Conservation (phyloP, 192 early-diverging fungal species). For the Coemansia sp. region DNA sequence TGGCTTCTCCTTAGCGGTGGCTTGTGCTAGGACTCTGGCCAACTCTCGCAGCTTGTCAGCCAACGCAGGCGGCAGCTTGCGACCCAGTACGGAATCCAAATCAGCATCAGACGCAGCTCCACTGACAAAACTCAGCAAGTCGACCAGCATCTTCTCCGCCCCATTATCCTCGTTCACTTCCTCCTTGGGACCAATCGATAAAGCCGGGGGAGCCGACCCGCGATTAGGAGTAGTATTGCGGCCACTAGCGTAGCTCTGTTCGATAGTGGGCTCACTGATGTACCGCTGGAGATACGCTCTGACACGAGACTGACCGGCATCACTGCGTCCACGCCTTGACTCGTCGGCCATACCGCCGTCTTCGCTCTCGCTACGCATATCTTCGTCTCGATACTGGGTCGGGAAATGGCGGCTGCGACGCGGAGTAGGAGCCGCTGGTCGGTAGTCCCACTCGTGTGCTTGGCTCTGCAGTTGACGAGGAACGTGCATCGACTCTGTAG, state of each 20-base stretch:
- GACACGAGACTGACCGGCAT: conserved; percentile 16
- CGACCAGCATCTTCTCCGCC: not conserved
- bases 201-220: not conserved
- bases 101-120: not conserved
- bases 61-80: conserved; percentile 26
- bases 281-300: conserved; percentile 25
- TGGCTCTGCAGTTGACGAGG: conserved; percentile 15
- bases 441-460: conserved; percentile 9
- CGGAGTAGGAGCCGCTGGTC: conserved; percentile 49
- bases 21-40: conserved; percentile 16
- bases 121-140: conserved; percentile 4
- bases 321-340: conserved; percentile 2
- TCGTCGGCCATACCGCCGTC: conserved; percentile 3
- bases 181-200: not conserved
- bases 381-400: conserved; percentile 4
- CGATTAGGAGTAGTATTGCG: not conserved
- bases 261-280: conserved; percentile 17
- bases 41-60: conserved; percentile 43
- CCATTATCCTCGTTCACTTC: not conserved
- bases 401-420: conserved; percentile 31
- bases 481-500: conserved; percentile 1
- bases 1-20: not conserved
- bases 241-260: conserved; percentile 1
- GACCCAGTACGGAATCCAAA: not conserved
- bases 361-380: not conserved